Base-by-base conservation (phyloP, 2,329 filamentous ascomycete species). In the Stromatinia cepivora region DNA sequence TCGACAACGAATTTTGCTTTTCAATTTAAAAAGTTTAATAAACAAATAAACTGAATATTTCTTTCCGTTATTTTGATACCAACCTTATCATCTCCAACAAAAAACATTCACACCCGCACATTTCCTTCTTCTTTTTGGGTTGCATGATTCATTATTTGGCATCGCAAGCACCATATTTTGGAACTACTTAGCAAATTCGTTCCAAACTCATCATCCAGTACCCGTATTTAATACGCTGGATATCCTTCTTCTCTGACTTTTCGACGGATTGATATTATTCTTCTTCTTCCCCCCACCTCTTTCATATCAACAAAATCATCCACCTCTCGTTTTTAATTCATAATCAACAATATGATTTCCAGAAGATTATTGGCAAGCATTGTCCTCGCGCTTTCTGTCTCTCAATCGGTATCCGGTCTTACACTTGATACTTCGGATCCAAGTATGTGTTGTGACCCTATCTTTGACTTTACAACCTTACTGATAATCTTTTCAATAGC, bases 401-500 rank as follows among this genome's bases (percentile, higher is more conserved):
- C 46, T 58, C 53, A 28, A 52, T 58, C 50, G 5, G 61, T 54
- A 31, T 65, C 61, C 34, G 58, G 28, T n/a, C 50, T 69, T n/a
- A 57, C 52, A 9, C 67, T 69, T 36, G 61, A 69, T 66, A 56
- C 34, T 13, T 50, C 67, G 3, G 31, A 66, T 42, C 53, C 58
- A 36, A 31, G 67, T 69, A 66, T 48, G 61, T 36, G 9, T 42
- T 39, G 10, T 42, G 42, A 0, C 3, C 3, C 31, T 9, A 22
- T 58, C 15, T 9, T 11, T 36, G n/a, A 25, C 42, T 7, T 6
- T 13, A 25, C 20, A 13, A 15, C 15, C 17, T 25, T n/a, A 25
- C 45, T 68, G 5, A 54, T 6, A 46, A 25, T 7, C 34, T 20
- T 22, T 25, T 28, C 17, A 7, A 7, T 64, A 90, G 88, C 80